Conservation (phyloP, 345 rosid species). For the Eucalyptus pauciflora region DNA sequence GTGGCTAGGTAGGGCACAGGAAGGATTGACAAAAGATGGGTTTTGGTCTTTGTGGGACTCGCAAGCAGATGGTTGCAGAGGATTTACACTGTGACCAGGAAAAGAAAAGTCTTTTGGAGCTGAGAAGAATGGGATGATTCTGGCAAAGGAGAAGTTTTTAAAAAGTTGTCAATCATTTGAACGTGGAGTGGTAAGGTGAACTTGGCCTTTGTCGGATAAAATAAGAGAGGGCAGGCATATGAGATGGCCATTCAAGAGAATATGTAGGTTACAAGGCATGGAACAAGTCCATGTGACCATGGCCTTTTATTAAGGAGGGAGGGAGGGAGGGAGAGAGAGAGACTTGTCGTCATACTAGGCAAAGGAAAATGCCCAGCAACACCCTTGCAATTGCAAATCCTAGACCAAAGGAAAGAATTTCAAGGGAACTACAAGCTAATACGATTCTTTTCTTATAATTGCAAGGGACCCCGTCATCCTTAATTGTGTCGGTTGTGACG, state of each 20-base stretch:
- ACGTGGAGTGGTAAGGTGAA: not conserved
- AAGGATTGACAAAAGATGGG: not conserved
- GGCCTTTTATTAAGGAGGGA: not conserved
- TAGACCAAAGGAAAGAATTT: not conserved
- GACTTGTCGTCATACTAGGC: not conserved
- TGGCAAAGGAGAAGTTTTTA: not conserved
- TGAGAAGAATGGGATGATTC: not conserved
- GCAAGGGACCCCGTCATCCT: not conserved
- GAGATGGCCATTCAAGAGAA: not conserved
- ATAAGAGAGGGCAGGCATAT: not conserved
- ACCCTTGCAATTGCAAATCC: not conserved
- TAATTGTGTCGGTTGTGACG: rapidly evolving
- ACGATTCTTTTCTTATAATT: not conserved
- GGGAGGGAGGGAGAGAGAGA: not conserved
- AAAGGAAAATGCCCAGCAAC: not conserved
- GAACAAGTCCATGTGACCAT: not conserved
- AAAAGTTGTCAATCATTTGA: not conserved
- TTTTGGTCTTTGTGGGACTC: not conserved
- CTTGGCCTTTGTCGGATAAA: not conserved
- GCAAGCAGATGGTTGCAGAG: not conserved
- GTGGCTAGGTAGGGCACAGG: not conserved
- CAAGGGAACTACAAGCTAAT: not conserved
- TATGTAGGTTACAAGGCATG: not conserved
- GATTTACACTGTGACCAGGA: not conserved
- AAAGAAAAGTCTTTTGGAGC: not conserved